Evolutionary conservation across 2,329 filamentous ascomycete species (phyloP), one percentile per base, ranked within the genome.

Genomic region (Sporothrix humicola): DNA sequence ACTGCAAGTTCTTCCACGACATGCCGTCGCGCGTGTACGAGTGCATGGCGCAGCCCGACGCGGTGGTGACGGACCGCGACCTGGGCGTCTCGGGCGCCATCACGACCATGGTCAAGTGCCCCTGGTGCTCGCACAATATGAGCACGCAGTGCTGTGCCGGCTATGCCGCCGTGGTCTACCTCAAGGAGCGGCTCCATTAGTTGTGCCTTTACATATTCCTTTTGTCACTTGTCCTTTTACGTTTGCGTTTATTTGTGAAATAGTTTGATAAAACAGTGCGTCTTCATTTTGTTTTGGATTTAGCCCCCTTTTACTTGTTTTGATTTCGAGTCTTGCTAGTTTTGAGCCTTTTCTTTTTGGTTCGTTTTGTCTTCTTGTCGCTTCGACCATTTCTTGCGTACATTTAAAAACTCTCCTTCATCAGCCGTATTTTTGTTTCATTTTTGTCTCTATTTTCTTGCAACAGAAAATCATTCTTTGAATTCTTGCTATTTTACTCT

Each of bases 71-170:
- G 71, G 86, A 87, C 68, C 83, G 83, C 72, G 80, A 81, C 44
- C 80, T 85, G 6, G 87, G 87, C 0, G 87, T 89, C 59, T 85
- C 85, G 58, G 88, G 88, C 0, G 82, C 86, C 7, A 85, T 90
- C 61, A 88, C 86, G 9, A 90, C 89, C 76, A 88, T 86, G 78
- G 88, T 92, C 37, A 88, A 87, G 76, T 93, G 91, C 79, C 90
- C 90, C 9, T 93, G 91, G 91, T 93, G 91, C 79, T 84, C 84
- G 59, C 91, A 93, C 81, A 87, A 87, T 69, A 93, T 93, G 91
- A 90, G 85, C 76, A 90, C 87, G 15, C 83, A 82, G 73, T 93
- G 91, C 81, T 93, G 91, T 79, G 86, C 90, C 12, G 91, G 90
- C 8, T 91, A 91, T 82, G 88, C 89, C 12, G 89, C 91, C 1